phyloP scores from a whole-genome alignment of 805 yeast species.

The Zygoascus biomembranicola region DNA sequence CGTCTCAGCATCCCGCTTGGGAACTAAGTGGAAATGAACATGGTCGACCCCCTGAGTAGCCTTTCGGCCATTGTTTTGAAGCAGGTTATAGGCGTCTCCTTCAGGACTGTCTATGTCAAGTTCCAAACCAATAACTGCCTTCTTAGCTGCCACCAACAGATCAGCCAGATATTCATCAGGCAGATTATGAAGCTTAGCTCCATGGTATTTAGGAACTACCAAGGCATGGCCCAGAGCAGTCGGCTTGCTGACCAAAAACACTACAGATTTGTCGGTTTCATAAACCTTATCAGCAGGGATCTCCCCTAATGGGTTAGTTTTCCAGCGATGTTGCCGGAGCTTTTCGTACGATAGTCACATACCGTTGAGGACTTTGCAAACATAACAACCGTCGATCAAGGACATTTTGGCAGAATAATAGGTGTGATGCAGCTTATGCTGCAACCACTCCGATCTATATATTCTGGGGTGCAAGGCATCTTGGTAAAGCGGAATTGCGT shows the following conservation, averaged over 20 bases:
- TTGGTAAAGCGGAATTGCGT: too few species aligned
- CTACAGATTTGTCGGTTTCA: conserved; percentile 67
- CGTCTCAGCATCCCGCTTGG: conserved; percentile 62
- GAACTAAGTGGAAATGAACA: conserved; percentile 94
- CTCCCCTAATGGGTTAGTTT: conserved; percentile 48
- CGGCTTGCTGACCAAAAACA: conserved; percentile 92
- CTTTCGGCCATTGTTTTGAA: conserved; percentile 89
- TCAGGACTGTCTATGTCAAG: conserved; percentile 45
- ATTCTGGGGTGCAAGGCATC: too few species aligned
- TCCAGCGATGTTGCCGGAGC: neutral
- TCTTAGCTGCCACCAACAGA: conserved; percentile 80
- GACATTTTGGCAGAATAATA: conserved; percentile 6
- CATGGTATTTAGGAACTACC: conserved; percentile 89
- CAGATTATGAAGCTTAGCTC: conserved; percentile 81
- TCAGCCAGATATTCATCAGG: conserved; percentile 90
- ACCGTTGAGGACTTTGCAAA: conserved; percentile 90
- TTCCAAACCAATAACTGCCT: conserved; percentile 64
- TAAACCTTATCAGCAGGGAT: conserved; percentile 87
- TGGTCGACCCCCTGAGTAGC: conserved; percentile 96
- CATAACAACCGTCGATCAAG: conserved; percentile 48
- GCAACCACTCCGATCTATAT: neutral
- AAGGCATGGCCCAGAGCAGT: conserved; percentile 82
- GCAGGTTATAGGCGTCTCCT: conserved; percentile 69
- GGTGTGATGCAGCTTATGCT: neutral
- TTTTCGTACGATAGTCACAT: conserved; percentile 6